phyloP scores from a whole-genome alignment of 139 green algal species.

The Closterium sp. region DNA sequence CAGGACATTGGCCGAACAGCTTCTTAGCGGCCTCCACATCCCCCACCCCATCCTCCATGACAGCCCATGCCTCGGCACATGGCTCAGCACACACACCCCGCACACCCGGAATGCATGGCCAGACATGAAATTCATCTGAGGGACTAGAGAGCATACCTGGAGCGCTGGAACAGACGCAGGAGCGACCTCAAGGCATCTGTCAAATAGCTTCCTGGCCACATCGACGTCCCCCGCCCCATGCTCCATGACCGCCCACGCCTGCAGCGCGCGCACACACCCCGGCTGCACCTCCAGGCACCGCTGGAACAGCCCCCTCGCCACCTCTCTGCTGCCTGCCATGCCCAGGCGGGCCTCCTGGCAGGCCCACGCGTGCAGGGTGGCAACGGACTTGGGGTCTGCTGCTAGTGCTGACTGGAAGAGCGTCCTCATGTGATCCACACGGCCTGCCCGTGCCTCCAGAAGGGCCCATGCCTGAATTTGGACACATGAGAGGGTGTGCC shows the following conservation, averaged over 20 bases:
- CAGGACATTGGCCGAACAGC: not conserved
- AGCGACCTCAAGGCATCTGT: not conserved
- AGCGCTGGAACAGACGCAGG: not conserved
- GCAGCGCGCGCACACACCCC: conserved; percentile 2
- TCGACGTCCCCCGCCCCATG: not conserved
- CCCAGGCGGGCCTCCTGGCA: not conserved
- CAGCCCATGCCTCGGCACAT: not conserved
- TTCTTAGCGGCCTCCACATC: not conserved
- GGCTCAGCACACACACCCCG: not conserved
- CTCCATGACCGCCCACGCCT: conserved; percentile 32
- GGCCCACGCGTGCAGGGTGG: not conserved
- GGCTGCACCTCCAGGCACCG: not conserved
- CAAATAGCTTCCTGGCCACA: not conserved
- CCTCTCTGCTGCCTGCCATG: not conserved
- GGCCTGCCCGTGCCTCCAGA: not conserved
- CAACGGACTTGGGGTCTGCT: not conserved
- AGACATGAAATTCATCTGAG: not conserved
- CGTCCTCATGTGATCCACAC: not conserved
- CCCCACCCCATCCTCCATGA: conserved; percentile 8
- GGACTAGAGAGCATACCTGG: not conserved
- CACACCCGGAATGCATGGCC: not conserved
- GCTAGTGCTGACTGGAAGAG: not conserved
- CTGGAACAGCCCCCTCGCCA: not conserved
- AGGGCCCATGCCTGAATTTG: not conserved
- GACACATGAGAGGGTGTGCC: no score